These are phyloP conservation scores for Dissoconium aciculare DNA, from an alignment of 2,329 filamentous ascomycete species.

Conservation along the genomic window DNA sequence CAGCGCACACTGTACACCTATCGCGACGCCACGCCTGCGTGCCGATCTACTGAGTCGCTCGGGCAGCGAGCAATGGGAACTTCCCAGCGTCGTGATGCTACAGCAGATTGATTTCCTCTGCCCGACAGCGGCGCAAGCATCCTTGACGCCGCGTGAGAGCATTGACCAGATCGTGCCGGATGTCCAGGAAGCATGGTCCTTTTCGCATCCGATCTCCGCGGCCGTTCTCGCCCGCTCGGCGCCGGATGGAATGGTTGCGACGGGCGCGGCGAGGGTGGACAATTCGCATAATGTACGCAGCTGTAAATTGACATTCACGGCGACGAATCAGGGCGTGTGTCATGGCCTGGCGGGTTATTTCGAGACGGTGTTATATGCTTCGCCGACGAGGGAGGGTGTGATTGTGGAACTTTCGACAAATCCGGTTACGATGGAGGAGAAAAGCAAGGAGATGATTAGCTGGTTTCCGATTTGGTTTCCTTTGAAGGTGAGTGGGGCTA, in stretches of 20 bases:
- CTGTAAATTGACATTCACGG: slow-evolving; percentile 63
- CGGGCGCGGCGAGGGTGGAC: slow-evolving; percentile 49
- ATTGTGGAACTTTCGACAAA: slow-evolving; percentile 82
- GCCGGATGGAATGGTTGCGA: slow-evolving; percentile 55
- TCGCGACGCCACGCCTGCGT: slow-evolving; percentile 72
- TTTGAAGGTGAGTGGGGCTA: slow-evolving; percentile 59
- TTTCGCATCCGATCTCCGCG: slow-evolving; percentile 56
- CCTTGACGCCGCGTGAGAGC: not conserved
- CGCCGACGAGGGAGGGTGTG: slow-evolving; percentile 23
- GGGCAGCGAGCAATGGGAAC: slow-evolving; percentile 58
- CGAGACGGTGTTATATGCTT: slow-evolving; percentile 77
- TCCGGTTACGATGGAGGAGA: slow-evolving; percentile 76
- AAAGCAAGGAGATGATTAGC: slow-evolving; percentile 96
- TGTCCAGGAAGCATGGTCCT: slow-evolving; percentile 71
- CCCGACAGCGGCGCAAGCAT: slow-evolving; percentile 20
- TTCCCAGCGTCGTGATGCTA: slow-evolving; percentile 87
- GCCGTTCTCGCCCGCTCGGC: slow-evolving; percentile 44
- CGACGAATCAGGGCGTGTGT: slow-evolving; percentile 63
- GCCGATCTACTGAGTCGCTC: slow-evolving; percentile 58
- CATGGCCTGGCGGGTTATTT: slow-evolving; percentile 93
- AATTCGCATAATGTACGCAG: slow-evolving; percentile 88
- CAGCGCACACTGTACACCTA: slow-evolving; percentile 84
- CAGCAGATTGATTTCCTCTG: slow-evolving; percentile 80
- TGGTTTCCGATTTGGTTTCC: slow-evolving; percentile 99
- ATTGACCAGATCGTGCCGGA: slow-evolving; percentile 18